These are phyloP conservation scores for Capsella rubella DNA, from an alignment of 441 rosid genomes.

Conservation along the genomic window DNA sequence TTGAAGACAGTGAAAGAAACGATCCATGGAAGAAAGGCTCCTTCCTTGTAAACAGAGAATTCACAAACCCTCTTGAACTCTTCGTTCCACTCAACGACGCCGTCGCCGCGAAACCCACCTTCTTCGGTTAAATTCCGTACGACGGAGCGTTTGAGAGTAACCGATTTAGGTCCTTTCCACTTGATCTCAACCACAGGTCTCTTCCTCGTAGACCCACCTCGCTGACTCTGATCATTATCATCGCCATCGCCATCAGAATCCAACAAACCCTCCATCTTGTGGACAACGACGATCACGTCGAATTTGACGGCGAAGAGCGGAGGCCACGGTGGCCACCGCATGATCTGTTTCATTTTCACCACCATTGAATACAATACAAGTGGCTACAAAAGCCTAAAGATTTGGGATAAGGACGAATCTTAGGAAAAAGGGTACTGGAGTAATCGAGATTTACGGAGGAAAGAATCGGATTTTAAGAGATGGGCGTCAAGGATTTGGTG, in stretches of 20 bases:
- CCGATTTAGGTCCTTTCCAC: slow-evolving; percentile 62
- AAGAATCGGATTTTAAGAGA: slow-evolving; percentile 23
- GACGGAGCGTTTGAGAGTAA: slow-evolving; percentile 44
- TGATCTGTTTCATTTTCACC: slow-evolving; percentile 57
- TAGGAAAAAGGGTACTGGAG: neutral
- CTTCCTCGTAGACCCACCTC: slow-evolving; percentile 33
- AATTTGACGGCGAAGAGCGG: slow-evolving; percentile 55
- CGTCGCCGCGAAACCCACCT: slow-evolving; percentile 54
- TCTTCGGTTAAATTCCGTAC: slow-evolving; percentile 56
- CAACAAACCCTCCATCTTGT: slow-evolving; percentile 55
- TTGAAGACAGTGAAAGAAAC: slow-evolving; percentile 56
- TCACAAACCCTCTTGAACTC: slow-evolving; percentile 58
- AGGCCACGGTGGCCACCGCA: slow-evolving; percentile 75
- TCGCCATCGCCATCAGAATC: slow-evolving; percentile 37
- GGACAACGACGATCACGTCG: slow-evolving; percentile 52
- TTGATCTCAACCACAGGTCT: slow-evolving; percentile 63
- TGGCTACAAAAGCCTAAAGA: neutral
- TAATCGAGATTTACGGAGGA: slow-evolving; percentile 19
- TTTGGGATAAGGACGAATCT: slow-evolving; percentile 7
- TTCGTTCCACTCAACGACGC: slow-evolving; percentile 66
- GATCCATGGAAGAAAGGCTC: slow-evolving; percentile 59
- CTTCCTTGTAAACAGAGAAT: slow-evolving; percentile 54
- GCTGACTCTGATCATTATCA: slow-evolving; percentile 21
- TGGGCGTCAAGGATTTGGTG: slow-evolving; percentile 38
- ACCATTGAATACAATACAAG: slow-evolving; percentile 45